These are phyloP conservation scores for Echinochloa phyllopogon DNA, from an alignment of 176 grass and related monocot species.

Conservation along the genomic window DNA sequence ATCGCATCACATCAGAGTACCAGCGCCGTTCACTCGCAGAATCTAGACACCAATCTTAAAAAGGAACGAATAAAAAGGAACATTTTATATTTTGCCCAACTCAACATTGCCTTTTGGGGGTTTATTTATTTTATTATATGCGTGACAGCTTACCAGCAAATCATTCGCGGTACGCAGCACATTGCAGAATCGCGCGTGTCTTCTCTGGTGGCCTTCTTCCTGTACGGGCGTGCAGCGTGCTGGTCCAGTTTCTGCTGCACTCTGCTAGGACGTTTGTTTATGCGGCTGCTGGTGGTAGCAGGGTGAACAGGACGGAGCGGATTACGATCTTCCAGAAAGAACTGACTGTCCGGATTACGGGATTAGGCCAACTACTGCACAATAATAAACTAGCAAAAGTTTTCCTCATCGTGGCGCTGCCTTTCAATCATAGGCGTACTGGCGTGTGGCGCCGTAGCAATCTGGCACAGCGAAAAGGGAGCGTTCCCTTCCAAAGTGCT, in stretches of 20 bases:
- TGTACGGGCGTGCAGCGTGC: neutral
- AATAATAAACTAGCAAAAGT: neutral
- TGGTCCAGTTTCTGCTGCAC: neutral
- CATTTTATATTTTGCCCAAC: neutral
- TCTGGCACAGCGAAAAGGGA: neutral
- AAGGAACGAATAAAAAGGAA: neutral
- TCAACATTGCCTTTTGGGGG: neutral
- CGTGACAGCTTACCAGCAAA: slow-evolving; percentile 19
- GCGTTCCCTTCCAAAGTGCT: neutral
- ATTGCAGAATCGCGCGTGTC: neutral
- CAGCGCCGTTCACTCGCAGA: neutral
- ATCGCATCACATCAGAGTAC: neutral
- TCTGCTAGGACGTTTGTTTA: neutral
- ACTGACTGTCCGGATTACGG: neutral
- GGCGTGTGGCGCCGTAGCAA: neutral
- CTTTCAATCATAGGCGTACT: neutral
- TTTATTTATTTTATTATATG: neutral
- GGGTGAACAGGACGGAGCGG: neutral
- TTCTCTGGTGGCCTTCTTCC: neutral
- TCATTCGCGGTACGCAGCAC: neutral
- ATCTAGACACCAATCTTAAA: neutral
- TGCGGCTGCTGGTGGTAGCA: slow-evolving; percentile 15
- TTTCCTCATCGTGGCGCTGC: neutral
- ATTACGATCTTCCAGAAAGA: too few relatives aligned
- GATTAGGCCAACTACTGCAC: slow-evolving; percentile 19